Evolutionary conservation across 2,329 filamentous ascomycete species (phyloP).

Genomic region (Metarhizium guizhouense): DNA sequence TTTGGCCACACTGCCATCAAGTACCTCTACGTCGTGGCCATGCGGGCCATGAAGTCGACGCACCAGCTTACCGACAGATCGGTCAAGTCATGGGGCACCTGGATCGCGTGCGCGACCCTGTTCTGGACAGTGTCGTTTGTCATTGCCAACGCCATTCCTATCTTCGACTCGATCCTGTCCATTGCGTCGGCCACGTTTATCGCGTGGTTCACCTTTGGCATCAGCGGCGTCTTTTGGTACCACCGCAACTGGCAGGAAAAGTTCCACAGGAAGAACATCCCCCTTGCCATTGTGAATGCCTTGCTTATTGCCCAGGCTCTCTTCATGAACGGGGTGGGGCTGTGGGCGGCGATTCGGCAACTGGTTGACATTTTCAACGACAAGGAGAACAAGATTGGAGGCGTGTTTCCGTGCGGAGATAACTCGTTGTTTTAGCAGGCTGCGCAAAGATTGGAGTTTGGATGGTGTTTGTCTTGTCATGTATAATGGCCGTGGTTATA

Average conservation of each 20-base stretch:
- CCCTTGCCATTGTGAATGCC: constrained; percentile 13
- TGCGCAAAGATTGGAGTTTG: too few relatives aligned
- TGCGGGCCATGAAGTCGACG: constrained; percentile 22
- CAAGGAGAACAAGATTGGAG: constrained; percentile 15
- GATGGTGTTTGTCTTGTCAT: too few relatives aligned
- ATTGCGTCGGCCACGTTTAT: constrained; percentile 27
- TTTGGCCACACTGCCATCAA: constrained; percentile 24
- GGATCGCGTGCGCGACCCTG: constrained; percentile 22
- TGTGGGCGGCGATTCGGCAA: constrained; percentile 24
- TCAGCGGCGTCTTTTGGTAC: constrained; percentile 27
- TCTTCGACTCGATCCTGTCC: constrained; percentile 28
- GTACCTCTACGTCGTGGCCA: constrained; percentile 23
- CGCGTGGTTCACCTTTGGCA: constrained; percentile 28
- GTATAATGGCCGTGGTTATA: too few relatives aligned
- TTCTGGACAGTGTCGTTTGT: constrained; percentile 27
- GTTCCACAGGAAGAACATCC: constrained; percentile 1
- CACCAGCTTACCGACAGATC: constrained; percentile 23
- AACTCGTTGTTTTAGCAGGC: constrained; percentile 21
- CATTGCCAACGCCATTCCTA: constrained; percentile 26
- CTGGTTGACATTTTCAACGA: constrained; percentile 21
- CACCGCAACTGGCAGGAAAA: constrained; percentile 25
- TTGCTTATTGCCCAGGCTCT: constrained; percentile 22
- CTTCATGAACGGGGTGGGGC: constrained; percentile 26
- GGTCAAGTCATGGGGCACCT: constrained; percentile 24
- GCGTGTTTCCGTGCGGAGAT: constrained; percentile 24